Evolutionary conservation across 768 basidiomycete species (phyloP), one percentile per base, ranked within the genome.

Genomic region (Neoboletus brunneissimus): DNA sequence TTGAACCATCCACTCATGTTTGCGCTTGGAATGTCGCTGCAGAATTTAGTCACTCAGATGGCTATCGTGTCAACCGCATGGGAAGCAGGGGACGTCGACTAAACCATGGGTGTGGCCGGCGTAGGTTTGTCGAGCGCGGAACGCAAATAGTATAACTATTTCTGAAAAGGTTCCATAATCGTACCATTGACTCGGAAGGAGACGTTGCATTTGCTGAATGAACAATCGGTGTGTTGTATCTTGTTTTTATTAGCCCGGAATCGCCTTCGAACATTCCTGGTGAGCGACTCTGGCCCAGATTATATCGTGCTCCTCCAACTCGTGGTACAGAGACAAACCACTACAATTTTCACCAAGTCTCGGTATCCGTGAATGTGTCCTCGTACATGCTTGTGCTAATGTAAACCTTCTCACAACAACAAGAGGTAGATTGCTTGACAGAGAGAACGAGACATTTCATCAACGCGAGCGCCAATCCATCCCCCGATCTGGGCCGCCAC

Each of bases 1-100:
- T 56, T 62, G 55, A 38, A 53, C 20, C 40, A 47, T 18, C 51
- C 54, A 4, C 16, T 32, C 16, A 50, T 61, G 54, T 46, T 38
- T 38, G 47, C 48, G 16, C 1, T 57, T 7, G 34, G 25, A 9
- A 29, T 50, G 23, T n/a, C 42, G 48, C 20, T 53, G 23, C 38
- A 47, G 4, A 16, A 25, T 0, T 8, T 48, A 35, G 18, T 20
- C 18, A 34, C 20, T 5, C 60, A 61, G 38, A 62, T 61, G 60
- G 34, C 48, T 10, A 8, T 60, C 38, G 58, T 60, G 18, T 35
- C 27, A 16, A 20, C n/a, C 0, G 58, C 48, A 32, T 60, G 58
- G 59, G 48, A 54, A 12, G 12, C 1, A 23, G 43, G 25, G 23
- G 15, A 48, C 11, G 18, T 5, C 45, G 32, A 32, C 5, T 42